Conservation (phyloP, 352 stramenopile genomes). For the Phytophthora pluvialis region DNA sequence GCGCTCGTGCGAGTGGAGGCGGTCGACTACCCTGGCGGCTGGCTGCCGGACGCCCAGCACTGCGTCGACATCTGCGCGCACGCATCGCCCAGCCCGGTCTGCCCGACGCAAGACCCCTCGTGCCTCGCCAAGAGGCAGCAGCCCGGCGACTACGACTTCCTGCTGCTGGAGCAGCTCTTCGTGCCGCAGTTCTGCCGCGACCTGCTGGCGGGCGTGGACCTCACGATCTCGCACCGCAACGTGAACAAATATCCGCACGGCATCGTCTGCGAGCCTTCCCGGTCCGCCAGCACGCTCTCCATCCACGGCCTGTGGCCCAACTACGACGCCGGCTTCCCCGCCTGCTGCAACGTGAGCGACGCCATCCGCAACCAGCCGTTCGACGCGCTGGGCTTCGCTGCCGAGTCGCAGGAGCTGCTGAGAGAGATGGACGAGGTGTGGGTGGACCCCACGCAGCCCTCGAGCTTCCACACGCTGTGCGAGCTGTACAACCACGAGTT, state of each 20-base stretch:
- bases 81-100: conserved; percentile 24
- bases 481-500: conserved; percentile 91
- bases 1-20: conserved; percentile 3
- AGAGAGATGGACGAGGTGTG: conserved; percentile 44
- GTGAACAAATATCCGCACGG: conserved; percentile 52
- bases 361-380: conserved; percentile 44
- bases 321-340: conserved; percentile 46
- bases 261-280: conserved; percentile 42
- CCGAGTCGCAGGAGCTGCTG: conserved; percentile 40
- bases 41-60: conserved; percentile 28
- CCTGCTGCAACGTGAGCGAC: conserved; percentile 55
- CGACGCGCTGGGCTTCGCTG: conserved; percentile 34
- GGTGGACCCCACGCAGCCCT: conserved; percentile 54
- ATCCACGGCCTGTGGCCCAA: conserved; percentile 68
- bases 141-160: conserved; percentile 59
- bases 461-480: conserved; percentile 55
- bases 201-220: conserved; percentile 51
- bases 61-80: conserved; percentile 59
- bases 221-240: conserved; percentile 58
- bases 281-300: conserved; percentile 39
- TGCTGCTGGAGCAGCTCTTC: conserved; percentile 64
- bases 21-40: conserved; percentile 55
- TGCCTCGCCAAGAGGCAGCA: conserved; percentile 47
- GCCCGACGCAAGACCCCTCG: conserved; percentile 38
- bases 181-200: conserved; percentile 64